phyloP scores from a whole-genome alignment of 495 filamentous ascomycete species.

The Annulohypoxylon moriforme region DNA sequence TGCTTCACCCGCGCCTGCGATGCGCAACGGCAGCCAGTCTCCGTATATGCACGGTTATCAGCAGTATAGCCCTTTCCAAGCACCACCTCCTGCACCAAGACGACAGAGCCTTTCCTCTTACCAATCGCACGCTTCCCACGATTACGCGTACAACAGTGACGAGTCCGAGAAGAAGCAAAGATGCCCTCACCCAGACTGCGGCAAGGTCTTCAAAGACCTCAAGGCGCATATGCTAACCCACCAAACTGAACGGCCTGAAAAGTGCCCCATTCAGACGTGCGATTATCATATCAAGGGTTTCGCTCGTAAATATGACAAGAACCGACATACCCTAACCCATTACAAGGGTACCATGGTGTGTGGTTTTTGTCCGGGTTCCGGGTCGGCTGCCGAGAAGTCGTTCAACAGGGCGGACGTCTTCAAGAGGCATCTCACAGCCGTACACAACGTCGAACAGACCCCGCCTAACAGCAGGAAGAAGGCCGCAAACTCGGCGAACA shows the following conservation, averaged over 20 bases:
- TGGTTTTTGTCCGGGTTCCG: slow-evolving; percentile 94
- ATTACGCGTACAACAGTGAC: slow-evolving; percentile 51
- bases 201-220: slow-evolving; percentile 90
- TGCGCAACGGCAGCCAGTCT: slow-evolving; percentile 58
- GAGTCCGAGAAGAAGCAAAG: slow-evolving; percentile 56
- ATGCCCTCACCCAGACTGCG: slow-evolving; percentile 87
- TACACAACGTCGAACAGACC: slow-evolving; percentile 94
- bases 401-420: slow-evolving; percentile 99
- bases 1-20: slow-evolving; percentile 55
- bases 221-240: slow-evolving; percentile 98
- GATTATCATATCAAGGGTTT: slow-evolving; percentile 97
- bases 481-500: slow-evolving; percentile 49
- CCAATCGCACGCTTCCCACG: slow-evolving; percentile 51
- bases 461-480: slow-evolving; percentile 93
- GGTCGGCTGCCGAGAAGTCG: slow-evolving; percentile 93
- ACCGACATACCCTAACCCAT: slow-evolving; percentile 96
- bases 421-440: slow-evolving; percentile 94
- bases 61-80: slow-evolving; percentile 42
- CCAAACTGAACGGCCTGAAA: slow-evolving; percentile 91
- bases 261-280: slow-evolving; percentile 94
- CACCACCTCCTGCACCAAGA: slow-evolving; percentile 37
- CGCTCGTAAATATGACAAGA: slow-evolving; percentile 98
- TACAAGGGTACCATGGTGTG: slow-evolving; percentile 99
- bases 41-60: slow-evolving; percentile 57
- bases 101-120: slow-evolving; percentile 55